Evolutionary conservation across 2,329 filamentous ascomycete species (phyloP).

Genomic region (Clarireedia hainanense): DNA sequence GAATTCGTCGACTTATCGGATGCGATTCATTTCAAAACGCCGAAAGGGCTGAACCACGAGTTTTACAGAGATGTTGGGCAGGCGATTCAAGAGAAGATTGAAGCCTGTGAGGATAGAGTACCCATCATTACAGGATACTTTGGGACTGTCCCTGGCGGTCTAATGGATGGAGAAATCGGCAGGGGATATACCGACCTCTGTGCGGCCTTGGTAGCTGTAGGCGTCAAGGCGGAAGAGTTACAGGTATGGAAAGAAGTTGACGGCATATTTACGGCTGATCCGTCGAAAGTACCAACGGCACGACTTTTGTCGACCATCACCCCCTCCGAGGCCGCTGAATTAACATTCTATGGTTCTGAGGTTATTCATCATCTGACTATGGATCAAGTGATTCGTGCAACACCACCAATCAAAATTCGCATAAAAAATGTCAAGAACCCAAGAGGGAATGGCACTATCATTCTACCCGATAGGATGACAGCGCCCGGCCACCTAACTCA

Average conservation of each 20-base stretch:
- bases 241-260: slow-evolving; percentile 99
- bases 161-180: slow-evolving; percentile 82
- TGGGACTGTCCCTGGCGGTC: slow-evolving; percentile 80
- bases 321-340: slow-evolving; percentile 86
- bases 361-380: slow-evolving; percentile 99
- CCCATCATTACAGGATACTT: slow-evolving; percentile 91
- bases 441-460: slow-evolving; percentile 67
- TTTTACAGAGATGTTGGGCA: slow-evolving; percentile 63
- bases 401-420: slow-evolving; percentile 70
- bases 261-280: slow-evolving; percentile 80
- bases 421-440: slow-evolving; percentile 93
- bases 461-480: slow-evolving; percentile 63
- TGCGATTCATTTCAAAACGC: slow-evolving; percentile 59
- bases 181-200: slow-evolving; percentile 96
- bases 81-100: slow-evolving; percentile 55
- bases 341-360: slow-evolving; percentile 91
- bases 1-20: slow-evolving; percentile 88
- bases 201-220: slow-evolving; percentile 84
- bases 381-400: slow-evolving; percentile 87
- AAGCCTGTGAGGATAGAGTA: slow-evolving; percentile 57
- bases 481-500: slow-evolving; percentile 46
- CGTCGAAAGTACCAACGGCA: slow-evolving; percentile 87
- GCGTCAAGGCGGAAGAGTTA: slow-evolving; percentile 76
- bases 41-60: slow-evolving; percentile 50
- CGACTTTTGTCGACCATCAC: slow-evolving; percentile 81